Conservation (phyloP, 179 eudicot species). For the Camellia oleifera region DNA sequence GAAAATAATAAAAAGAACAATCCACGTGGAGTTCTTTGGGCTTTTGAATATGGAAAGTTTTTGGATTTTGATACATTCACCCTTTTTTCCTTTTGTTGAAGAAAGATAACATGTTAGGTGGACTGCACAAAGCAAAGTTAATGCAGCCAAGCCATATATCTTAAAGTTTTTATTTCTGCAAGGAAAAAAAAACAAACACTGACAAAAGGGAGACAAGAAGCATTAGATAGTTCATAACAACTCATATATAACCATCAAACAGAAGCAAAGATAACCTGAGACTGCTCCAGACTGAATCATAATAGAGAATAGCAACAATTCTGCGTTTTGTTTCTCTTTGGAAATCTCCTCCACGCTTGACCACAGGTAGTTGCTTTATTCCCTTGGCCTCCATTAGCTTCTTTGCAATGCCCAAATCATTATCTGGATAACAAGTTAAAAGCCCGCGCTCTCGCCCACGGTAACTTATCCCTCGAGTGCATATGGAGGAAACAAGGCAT, state of each 20-base stretch:
- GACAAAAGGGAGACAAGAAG: neutral
- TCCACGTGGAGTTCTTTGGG: too few species aligned
- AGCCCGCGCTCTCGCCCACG: slow-evolving; percentile 76
- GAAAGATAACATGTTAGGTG: neutral
- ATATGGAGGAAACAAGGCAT: slow-evolving; percentile 63
- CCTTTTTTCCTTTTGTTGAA: too few species aligned
- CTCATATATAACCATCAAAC: neutral
- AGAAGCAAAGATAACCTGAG: slow-evolving; percentile 46
- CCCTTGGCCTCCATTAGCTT: slow-evolving; percentile 97
- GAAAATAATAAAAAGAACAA: too few species aligned
- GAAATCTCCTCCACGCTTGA: slow-evolving; percentile 62
- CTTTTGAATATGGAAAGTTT: too few species aligned
- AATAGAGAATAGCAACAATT: slow-evolving; percentile 65
- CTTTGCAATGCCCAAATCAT: slow-evolving; percentile 80
- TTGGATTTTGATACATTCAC: too few species aligned
- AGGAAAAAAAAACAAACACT: neutral
- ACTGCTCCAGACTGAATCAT: slow-evolving; percentile 52
- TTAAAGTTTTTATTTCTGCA: neutral
- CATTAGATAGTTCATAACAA: too few species aligned
- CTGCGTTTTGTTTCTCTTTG: slow-evolving; percentile 67
- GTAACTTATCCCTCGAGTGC: slow-evolving; percentile 78
- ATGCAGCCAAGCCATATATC: too few species aligned
- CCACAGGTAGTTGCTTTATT: slow-evolving; percentile 89
- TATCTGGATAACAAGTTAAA: slow-evolving; percentile 91
- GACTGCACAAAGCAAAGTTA: neutral